Conservation (phyloP, 345 rosid genomes). For the Citrus inodora region DNA sequence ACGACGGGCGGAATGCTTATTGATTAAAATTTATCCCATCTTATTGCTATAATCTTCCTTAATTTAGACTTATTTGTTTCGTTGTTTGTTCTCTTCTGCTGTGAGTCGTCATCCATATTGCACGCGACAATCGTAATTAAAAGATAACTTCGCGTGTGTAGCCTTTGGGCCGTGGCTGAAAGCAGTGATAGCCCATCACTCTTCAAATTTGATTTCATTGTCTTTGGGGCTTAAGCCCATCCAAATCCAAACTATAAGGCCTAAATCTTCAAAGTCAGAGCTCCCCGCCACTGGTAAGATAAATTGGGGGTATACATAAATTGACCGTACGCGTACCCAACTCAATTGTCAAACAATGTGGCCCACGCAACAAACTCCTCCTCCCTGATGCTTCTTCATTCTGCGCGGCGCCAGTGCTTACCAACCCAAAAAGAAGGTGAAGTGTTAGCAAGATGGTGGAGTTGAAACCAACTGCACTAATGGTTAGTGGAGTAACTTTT, state of each 20-base stretch:
- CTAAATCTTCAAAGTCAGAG: no score
- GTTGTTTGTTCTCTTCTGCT: no score
- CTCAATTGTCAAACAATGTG: no score
- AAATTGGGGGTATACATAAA: no score
- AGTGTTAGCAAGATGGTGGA: background rate
- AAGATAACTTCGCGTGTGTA: background rate
- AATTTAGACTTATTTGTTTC: no score
- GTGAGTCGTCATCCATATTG: background rate
- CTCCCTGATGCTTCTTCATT: background rate
- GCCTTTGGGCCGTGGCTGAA: background rate
- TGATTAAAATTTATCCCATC: background rate
- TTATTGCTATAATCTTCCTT: no score
- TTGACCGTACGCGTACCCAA: no score
- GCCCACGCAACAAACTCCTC: background rate
- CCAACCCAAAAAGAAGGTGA: background rate
- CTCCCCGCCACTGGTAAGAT: no score
- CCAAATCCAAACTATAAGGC: background rate
- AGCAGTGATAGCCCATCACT: background rate
- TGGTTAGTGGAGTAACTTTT: background rate
- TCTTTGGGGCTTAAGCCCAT: background rate
- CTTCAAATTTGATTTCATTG: background rate
- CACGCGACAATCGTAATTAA: background rate
- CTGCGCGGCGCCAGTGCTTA: background rate
- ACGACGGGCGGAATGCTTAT: background rate
- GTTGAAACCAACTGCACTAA: constrained; percentile 4